Evolutionary conservation across 2,329 filamentous ascomycete genomes (phyloP).

Genomic region (Coleophoma cylindrospora): DNA sequence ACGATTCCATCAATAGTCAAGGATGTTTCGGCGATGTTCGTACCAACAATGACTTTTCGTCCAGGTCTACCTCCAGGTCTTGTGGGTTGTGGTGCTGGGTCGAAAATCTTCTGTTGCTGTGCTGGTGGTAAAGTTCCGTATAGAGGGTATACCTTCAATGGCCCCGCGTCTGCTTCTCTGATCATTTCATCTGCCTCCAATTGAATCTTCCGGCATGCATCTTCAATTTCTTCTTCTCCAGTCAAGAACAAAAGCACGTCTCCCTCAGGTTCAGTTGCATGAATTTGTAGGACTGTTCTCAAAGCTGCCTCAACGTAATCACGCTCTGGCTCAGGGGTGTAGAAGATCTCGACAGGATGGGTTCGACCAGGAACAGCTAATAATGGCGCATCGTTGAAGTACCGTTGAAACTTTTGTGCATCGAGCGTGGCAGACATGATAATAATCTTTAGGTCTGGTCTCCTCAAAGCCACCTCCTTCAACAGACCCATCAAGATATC

Average conservation of each 20-base stretch:
- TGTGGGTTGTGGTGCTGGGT: slow-evolving; percentile 71
- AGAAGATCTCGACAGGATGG: slow-evolving; percentile 96
- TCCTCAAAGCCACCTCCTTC: slow-evolving; percentile 78
- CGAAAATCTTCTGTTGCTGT: slow-evolving; percentile 94
- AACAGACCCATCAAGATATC: slow-evolving; percentile 96
- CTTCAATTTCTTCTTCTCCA: slow-evolving; percentile 97
- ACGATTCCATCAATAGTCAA: slow-evolving; percentile 98
- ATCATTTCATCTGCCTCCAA: slow-evolving; percentile 90
- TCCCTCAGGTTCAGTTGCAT: slow-evolving; percentile 85
- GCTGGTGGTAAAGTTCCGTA: slow-evolving; percentile 90
- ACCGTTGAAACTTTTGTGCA: slow-evolving; percentile 95
- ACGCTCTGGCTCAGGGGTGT: slow-evolving; percentile 91
- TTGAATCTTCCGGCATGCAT: slow-evolving; percentile 85
- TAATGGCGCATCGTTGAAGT: slow-evolving; percentile 91
- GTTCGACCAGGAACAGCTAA: slow-evolving; percentile 93
- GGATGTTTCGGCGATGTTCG: slow-evolving; percentile 96
- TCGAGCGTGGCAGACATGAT: slow-evolving; percentile 99
- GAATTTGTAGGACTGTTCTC: slow-evolving; percentile 92
- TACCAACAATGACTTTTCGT: slow-evolving; percentile 91
- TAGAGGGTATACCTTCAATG: slow-evolving; percentile 83
- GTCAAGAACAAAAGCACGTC: slow-evolving; percentile 94
- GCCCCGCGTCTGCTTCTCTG: slow-evolving; percentile 85
- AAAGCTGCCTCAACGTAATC: slow-evolving; percentile 97
- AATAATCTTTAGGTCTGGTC: slow-evolving; percentile 92
- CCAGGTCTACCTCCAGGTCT: slow-evolving; percentile 77